Percentiles rank a stretch among this genome's conserved stretches.
phyloP scores from a whole-genome alignment of 164 flowering plant species.

The Sedum album region DNA sequence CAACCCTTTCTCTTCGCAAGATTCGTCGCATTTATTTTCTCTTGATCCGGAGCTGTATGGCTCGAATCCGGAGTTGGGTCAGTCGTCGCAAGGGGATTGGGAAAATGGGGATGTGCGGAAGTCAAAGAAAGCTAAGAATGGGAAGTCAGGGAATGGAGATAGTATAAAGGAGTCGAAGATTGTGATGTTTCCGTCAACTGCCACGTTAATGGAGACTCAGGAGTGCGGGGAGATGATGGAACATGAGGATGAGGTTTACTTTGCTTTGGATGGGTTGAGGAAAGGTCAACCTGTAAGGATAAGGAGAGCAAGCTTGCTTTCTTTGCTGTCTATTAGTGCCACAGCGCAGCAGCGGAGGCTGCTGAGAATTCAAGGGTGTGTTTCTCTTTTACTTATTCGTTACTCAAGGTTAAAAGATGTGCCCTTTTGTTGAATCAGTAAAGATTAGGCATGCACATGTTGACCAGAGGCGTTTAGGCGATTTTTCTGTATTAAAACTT shows the following conservation, averaged over 20 bases:
- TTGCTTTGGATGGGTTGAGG: constrained; percentile 81
- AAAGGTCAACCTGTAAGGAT: constrained; percentile 56
- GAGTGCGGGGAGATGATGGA: constrained; percentile 98
- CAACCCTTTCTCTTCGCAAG: constrained; percentile 56
- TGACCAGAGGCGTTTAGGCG: neutral
- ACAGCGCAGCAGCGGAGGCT: constrained; percentile 61
- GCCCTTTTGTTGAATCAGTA: neutral
- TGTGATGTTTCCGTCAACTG: neutral
- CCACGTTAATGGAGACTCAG: constrained; percentile 80
- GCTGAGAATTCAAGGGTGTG: constrained; percentile 74
- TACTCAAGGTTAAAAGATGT: neutral
- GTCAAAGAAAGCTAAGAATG: constrained; percentile 19
- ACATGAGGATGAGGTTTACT: constrained; percentile 85
- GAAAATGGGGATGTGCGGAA: constrained; percentile 19
- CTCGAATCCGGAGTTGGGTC: constrained; percentile 10
- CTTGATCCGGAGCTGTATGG: constrained; percentile 29
- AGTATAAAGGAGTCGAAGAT: constrained; percentile 6
- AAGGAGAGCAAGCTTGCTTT: constrained; percentile 64
- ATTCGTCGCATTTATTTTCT: constrained; percentile 40
- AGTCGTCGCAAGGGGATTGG: constrained; percentile 17
- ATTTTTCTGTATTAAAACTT: no score
- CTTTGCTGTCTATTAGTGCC: constrained; percentile 55
- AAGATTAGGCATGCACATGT: neutral
- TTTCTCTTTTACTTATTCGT: neutral
- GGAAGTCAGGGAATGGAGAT: constrained; percentile 2